phyloP scores from a whole-genome alignment of 148 eudicot genomes.

The Beta vulgaris region DNA sequence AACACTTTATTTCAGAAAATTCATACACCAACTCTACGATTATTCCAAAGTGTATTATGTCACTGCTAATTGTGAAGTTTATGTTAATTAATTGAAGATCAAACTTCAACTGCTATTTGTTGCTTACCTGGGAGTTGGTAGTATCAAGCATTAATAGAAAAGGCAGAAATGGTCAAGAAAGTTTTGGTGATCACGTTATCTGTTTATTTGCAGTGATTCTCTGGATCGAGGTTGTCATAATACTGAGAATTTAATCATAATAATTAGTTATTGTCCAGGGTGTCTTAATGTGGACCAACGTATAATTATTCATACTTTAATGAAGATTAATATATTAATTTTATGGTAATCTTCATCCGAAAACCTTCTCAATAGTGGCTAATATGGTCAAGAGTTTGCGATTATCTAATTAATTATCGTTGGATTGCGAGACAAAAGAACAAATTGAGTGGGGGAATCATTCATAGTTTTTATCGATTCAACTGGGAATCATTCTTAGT shows the following conservation, averaged over 20 bases:
- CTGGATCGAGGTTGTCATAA: conserved; percentile 6
- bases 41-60: not conserved
- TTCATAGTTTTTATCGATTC: too few relatives aligned
- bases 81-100: not conserved
- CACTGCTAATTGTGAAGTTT: not conserved
- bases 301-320: not conserved
- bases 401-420: not conserved
- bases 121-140: conserved; percentile 7
- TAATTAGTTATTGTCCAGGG: conserved; percentile 3
- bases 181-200: conserved; percentile 17
- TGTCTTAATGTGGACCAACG: conserved; percentile 21
- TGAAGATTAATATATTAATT: not conserved
- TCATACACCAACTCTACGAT: not conserved
- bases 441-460: not conserved
- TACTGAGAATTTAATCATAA: conserved; percentile 3
- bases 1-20: too few relatives aligned
- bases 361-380: too few relatives aligned
- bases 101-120: not conserved
- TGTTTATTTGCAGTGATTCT: conserved; percentile 7
- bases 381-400: too few relatives aligned
- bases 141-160: not conserved
- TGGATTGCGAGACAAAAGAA: not conserved
- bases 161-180: not conserved
- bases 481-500: too few relatives aligned
- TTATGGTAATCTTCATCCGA: not conserved